Percentiles rank a stretch among this genome's conserved stretches.
phyloP scores from a whole-genome alignment of 345 rosid species.

The Brassica rapa region DNA sequence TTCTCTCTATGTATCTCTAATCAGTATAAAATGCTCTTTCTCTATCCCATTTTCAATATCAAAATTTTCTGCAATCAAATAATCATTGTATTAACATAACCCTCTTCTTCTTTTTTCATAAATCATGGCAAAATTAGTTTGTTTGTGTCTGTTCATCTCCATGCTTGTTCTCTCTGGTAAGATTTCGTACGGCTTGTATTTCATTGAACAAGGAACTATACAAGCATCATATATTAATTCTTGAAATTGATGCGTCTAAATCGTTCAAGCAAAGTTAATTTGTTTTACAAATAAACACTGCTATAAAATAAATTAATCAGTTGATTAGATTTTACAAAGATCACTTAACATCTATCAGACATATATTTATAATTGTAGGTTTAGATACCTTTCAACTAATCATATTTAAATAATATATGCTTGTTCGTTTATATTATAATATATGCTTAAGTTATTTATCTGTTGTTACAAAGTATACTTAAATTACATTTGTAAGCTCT shows the following conservation, averaged over 20 bases:
- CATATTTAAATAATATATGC: background rate
- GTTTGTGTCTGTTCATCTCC: constrained; percentile 14
- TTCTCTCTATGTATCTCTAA: background rate
- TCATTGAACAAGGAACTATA: background rate
- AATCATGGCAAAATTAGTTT: constrained; percentile 14
- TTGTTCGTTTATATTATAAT: background rate
- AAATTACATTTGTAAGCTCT: background rate
- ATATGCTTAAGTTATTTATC: background rate
- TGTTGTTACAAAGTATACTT: background rate
- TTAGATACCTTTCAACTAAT: background rate
- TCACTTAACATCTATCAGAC: background rate
- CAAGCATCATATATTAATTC: background rate
- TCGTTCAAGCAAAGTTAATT: background rate
- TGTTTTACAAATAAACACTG: background rate
- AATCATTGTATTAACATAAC: background rate
- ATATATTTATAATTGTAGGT: background rate
- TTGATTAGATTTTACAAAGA: background rate
- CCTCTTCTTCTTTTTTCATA: background rate
- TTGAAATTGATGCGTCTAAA: background rate
- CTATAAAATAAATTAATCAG: background rate
- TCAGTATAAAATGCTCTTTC: background rate
- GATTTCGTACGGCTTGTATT: background rate
- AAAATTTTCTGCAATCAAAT: background rate
- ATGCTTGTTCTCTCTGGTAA: constrained; percentile 19
- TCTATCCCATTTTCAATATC: background rate